Base-by-base conservation (phyloP, 2,329 filamentous ascomycete genomes). In the Trichophyton benhamiae region DNA sequence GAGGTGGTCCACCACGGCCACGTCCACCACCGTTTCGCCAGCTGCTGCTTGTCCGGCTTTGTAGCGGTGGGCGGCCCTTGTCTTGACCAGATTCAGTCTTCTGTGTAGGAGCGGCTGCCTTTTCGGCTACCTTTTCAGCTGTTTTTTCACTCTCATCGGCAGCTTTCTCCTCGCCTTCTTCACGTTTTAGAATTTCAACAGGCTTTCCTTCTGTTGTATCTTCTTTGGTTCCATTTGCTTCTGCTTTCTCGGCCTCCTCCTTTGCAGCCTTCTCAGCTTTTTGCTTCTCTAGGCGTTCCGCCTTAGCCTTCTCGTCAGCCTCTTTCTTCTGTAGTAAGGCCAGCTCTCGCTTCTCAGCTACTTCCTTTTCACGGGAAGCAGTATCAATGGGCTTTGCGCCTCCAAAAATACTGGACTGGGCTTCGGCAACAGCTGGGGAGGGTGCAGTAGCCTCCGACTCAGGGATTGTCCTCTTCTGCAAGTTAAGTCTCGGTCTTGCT, bases 351-450 rank as follows among this genome's bases (percentile, higher is more conserved):
- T 90, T 95, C 77, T 96, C 90, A 70, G 95, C 92, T 62, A 99
- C 85, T 74, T 95, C 87, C 68, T 86, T 87, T 78, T 97, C 92
- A 66, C 89, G 86, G 13, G 91, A 83, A 53, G 89, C 88, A 55
- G 92, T 97, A 76, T 99, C 91, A 68, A 97, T 96, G 61, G 94
- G 94, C 65, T 88, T 86, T 61, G 94, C 94, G 64, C 88, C 91
- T 69, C 94, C 94, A 72, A 99, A 99, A 46, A 91, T 91, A 74
- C 87, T 97, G 27, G 91, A 83, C 79, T 96, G 97, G 48, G 88
- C 79, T 69, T 94, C 87, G 33, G 77, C 72, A 17, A 72, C 68
- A 11, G 69, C 71, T 15, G 78, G 68, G n/a, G 75, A 71, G 61
- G 79, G 71, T 58, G 77, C 69, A 60, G 71, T 72, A n/a, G 79